Base-by-base conservation (phyloP, 371 early-diverging fungal genomes). In the Mortierella sp. region DNA sequence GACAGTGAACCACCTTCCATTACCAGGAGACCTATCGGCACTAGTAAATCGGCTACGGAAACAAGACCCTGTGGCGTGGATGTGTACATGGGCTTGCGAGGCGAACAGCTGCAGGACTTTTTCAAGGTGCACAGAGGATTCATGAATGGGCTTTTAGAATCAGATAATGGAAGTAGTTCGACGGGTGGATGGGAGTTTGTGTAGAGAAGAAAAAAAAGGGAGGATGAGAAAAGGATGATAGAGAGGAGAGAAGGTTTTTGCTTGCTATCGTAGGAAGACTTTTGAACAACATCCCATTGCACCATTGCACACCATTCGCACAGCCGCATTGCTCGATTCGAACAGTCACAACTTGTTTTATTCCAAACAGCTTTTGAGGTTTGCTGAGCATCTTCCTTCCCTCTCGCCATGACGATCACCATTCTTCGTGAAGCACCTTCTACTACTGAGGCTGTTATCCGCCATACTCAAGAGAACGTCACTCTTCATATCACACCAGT, bases 81-180 rank as follows among this genome's bases (percentile, higher is more conserved):
- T 58, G 70, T 74, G 13, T 74, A 74, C 47, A 46, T 74, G 16
- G 76, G 76, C 4, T 49, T 74, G 30, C 61, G 69, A n/a, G 76
- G 70, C 19, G 76, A 74, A 47, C 76, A 74, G 46, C 38, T 74
- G 16, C 65, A 54, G n/a, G 76, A 74, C 27, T 74, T 74, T 54
- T 65, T 58, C 34, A 69, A 61, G 30, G 64, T 74, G 24, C 76
- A 74, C 23, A 55, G 49, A n/a, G 76, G 61, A 27, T 74, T 74
- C 42, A 74, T 74, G 76, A 59, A 68, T 18, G 65, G 69, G 7
- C 49, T 74, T 38, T 18, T 67, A 14, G 64, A 58, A n/a, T 42
- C 58, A n/a, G n/a, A n/a, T n/a, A n/a, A n/a, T 21, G 27, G 54
- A 31, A 51, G 41, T 0, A 27, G 54, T 16, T 30, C 31, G 7